Evolutionary conservation across 2,329 filamentous ascomycete species (phyloP), one percentile per base, ranked within the genome.

Genomic region (Cercospora nicotianae): DNA sequence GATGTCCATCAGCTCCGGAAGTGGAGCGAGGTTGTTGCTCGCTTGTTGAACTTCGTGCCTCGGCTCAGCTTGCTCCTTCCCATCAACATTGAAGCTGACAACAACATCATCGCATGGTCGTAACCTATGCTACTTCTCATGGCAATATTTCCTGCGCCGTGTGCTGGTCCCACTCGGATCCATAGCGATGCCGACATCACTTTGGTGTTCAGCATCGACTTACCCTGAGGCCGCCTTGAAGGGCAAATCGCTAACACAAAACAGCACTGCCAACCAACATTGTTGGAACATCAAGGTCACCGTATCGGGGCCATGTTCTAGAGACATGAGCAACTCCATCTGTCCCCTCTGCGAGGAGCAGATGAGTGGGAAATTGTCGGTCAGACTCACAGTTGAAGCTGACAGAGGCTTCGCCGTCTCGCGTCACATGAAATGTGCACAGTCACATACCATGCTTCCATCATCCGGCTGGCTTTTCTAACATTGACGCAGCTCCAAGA

Each of bases 11-110:
- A 58, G 55, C 55, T 36, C 39, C n/a, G 13, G 26, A n/a, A 31
- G 36, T 62, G 60, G 39, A 62, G 60, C 60, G 60, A 62, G 60
- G 39, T 62, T 62, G 39, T 62, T 31, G 55, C 31, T 58, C 31
- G 28, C 28, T 31, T 36, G 60, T 62, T 45, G 39, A 62, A 53
- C 48, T 62, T 36, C 60, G 36, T 62, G 60, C 60, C 60, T 62
- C 60, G 60, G 60, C 60, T 33, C 33, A 39, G 58, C 58, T 45
- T 60, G 58, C 58, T 60, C 31, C 55, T 18, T 58, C 28, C 23
- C 48, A 28, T 16, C 20, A 28, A 28, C 23, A 53, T 53, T n/a
- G 48, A 53, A 53, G 48, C 20, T 16, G 12, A 16, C 48, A 23
- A 8, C 48, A 53, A 53, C 20, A 53, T 28, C 48, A 26, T 53